Base-by-base conservation (phyloP, 176 grass and related monocot species). In the Paspalum notatum region DNA sequence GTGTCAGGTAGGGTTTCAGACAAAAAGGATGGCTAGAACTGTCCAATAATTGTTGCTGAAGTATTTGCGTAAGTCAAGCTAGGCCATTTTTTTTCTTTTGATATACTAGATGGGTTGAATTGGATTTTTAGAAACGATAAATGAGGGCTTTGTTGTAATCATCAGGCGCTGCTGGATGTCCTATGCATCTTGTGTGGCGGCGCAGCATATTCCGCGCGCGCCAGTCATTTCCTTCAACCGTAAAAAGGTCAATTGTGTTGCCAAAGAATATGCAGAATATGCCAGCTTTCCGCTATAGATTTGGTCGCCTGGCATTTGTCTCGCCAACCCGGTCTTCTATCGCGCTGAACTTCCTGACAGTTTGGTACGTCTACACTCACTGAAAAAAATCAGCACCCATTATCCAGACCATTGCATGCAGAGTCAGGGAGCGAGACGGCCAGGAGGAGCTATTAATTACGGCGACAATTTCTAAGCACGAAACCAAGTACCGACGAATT, bases 231-330 rank as follows among this genome's bases (percentile, higher is more conserved):
- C 40, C 40, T 87, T 57, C 47, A 72, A 38, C 18, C 32, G 25
- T 27, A 72, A 66, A 72, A 66, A 16, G 32, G 68, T 73, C 75
- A 56, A 41, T 22, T 66, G 26, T 71, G 39, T 64, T 62, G 46
- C 49, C 2, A 18, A 21, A 56, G 0, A 39, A 20, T 14, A 39
- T 7, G 7, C 26, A 9, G 32, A n/a, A 6, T 22, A 45, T 5
- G 60, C 59, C 16, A 18, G 2, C 73, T 74, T 82, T 41, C 50
- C 61, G 9, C 49, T 21, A 38, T 74, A 53, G 27, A 44, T 71
- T 25, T 27, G 5, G 22, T 72, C 40, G 64, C 64, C 21, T 16
- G 48, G 42, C 15, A 88, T 32, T 66, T 71, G 52, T 40, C 78
- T 16, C 25, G 42, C 20, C 45, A 1, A 3, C 2, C 27, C 9